A percentile compares a stretch with the other conserved stretches of the same genome.
These are phyloP conservation scores for Beauveria rudraprayagi DNA, from an alignment of 2,329 filamentous ascomycete genomes.

Conservation along the genomic window DNA sequence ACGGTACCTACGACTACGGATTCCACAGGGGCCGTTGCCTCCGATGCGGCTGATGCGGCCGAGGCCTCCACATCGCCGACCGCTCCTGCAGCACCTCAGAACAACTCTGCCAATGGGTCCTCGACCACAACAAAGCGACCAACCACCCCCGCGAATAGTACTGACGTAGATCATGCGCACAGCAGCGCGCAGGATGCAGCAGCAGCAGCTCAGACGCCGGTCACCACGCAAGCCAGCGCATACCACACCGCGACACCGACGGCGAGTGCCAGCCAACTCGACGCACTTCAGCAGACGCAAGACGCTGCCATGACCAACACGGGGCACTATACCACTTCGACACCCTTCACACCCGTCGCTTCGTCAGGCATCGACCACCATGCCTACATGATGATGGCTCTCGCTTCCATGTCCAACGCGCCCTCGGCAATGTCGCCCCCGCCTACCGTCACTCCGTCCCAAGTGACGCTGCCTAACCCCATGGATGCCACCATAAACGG, in stretches of 20 bases:
- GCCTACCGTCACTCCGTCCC: slow-evolving; percentile 37
- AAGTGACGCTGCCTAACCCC: slow-evolving; percentile 35
- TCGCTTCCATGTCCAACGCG: slow-evolving; percentile 31
- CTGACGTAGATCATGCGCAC: neutral
- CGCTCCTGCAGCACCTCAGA: neutral
- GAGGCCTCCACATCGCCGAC: neutral
- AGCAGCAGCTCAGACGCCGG: neutral
- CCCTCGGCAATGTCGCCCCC: slow-evolving; percentile 31
- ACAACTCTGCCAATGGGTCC: neutral
- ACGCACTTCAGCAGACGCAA: slow-evolving; percentile 12
- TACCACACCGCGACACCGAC: neutral
- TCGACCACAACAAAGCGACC: neutral
- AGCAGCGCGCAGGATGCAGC: neutral
- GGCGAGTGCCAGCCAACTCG: slow-evolving; percentile 7
- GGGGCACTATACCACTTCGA: slow-evolving; percentile 24
- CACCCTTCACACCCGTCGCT: slow-evolving; percentile 25
- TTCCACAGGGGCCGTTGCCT: slow-evolving; percentile 9
- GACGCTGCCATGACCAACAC: slow-evolving; percentile 12
- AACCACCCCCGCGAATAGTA: neutral
- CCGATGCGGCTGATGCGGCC: slow-evolving; percentile 8
- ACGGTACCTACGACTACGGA: slow-evolving; percentile 12
- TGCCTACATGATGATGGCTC: slow-evolving; percentile 38
- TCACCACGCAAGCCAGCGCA: neutral
- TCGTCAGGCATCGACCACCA: slow-evolving; percentile 29
- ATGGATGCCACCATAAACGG: slow-evolving; percentile 24